Evolutionary conservation across 2,329 filamentous ascomycete genomes (phyloP).

Genomic region (Penicillium freii): DNA sequence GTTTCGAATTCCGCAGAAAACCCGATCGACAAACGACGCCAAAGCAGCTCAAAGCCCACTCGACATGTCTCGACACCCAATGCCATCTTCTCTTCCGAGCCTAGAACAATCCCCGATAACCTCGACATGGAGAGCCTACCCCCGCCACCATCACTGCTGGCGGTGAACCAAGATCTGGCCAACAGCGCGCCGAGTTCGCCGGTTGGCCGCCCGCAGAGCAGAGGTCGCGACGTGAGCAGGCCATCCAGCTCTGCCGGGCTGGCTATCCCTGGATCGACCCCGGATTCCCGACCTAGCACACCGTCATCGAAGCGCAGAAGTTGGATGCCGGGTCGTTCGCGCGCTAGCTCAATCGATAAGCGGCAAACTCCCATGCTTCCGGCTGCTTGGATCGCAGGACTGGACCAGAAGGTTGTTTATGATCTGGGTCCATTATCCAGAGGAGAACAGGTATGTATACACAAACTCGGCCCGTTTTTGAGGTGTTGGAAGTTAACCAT

Average conservation of each 20-base stretch:
- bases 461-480: background rate
- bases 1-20: constrained; percentile 17
- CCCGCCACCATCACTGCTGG: constrained; percentile 42
- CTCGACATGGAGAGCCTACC: constrained; percentile 34
- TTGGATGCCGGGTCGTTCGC: constrained; percentile 45
- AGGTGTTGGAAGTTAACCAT: background rate
- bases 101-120: constrained; percentile 28
- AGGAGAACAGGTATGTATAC: constrained; percentile 50
- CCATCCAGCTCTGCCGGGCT: constrained; percentile 37
- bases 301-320: constrained; percentile 43
- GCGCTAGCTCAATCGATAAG: constrained; percentile 35
- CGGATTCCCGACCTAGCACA: constrained; percentile 36
- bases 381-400: constrained; percentile 59
- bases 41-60: constrained; percentile 33
- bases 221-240: constrained; percentile 37
- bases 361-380: constrained; percentile 35
- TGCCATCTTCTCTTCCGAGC: constrained; percentile 26
- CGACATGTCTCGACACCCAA: constrained; percentile 37
- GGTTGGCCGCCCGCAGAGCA: constrained; percentile 36
- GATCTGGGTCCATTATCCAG: constrained; percentile 52
- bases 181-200: constrained; percentile 33
- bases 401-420: constrained; percentile 57
- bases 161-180: constrained; percentile 39
- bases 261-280: constrained; percentile 33
- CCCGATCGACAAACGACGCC: constrained; percentile 22